Conservation (phyloP, 164 flowering plant species). For the Magnolia sinica region DNA sequence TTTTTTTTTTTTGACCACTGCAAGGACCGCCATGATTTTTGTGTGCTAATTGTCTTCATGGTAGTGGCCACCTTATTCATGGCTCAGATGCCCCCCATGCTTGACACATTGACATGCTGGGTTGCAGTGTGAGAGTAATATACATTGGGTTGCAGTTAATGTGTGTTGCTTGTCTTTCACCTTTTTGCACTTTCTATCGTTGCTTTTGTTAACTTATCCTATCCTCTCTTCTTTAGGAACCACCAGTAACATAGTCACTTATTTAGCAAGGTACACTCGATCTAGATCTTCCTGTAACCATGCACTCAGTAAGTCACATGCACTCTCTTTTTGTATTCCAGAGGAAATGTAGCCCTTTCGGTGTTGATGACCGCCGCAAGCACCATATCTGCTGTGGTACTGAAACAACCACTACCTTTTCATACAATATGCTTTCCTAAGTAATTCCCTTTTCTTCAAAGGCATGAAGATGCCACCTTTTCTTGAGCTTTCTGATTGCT, state of each 20-base stretch:
- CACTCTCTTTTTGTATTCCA: slow-evolving; percentile 32
- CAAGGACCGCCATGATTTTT: no score
- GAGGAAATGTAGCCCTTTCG: slow-evolving; percentile 96
- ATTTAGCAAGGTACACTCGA: slow-evolving; percentile 70
- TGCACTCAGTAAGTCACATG: not conserved
- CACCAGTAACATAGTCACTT: slow-evolving; percentile 89
- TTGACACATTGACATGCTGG: no score
- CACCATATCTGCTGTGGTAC: slow-evolving; percentile 80
- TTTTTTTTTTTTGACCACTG: no score
- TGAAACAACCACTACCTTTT: slow-evolving; percentile 15
- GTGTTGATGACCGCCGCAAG: slow-evolving; percentile 95
- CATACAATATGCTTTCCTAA: not conserved
- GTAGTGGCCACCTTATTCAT: no score
- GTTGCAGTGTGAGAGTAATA: no score
- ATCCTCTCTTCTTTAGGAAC: slow-evolving; percentile 56
- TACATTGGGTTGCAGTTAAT: no score
- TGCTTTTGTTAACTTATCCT: no score
- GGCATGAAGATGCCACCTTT: not conserved
- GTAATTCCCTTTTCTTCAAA: not conserved
- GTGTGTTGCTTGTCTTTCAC: no score
- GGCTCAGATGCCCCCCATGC: no score
- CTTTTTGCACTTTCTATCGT: no score
- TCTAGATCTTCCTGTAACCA: not conserved
- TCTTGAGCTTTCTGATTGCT: slow-evolving; percentile 30
- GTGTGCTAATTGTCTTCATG: no score